Conservation (phyloP, 176 grass and related monocot genomes). For the Panicum miliaceum region DNA sequence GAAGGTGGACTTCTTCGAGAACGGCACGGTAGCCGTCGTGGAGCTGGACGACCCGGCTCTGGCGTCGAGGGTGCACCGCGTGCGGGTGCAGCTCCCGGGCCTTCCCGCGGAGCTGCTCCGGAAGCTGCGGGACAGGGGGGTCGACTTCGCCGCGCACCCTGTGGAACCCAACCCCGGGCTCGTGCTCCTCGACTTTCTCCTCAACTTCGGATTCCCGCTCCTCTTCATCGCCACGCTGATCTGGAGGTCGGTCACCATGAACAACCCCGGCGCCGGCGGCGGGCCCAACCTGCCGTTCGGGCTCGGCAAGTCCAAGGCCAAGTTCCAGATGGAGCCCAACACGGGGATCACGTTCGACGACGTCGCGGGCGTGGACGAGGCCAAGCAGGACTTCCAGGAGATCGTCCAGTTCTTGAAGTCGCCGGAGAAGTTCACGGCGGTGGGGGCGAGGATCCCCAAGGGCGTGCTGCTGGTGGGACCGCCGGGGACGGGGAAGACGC, state of each 20-base stretch:
- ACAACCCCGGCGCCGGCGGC: constrained; percentile 50
- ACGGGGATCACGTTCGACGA: constrained; percentile 87
- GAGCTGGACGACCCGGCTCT: constrained; percentile 64
- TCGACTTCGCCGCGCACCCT: constrained; percentile 66
- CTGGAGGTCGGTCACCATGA: constrained; percentile 40
- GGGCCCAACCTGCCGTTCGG: constrained; percentile 67
- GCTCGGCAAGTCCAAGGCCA: constrained; percentile 71
- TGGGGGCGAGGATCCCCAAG: constrained; percentile 71
- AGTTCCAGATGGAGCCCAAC: constrained; percentile 92
- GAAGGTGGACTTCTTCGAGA: constrained; percentile 77
- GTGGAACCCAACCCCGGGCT: constrained; percentile 52
- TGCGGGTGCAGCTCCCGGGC: constrained; percentile 73
- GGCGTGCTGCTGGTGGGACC: constrained; percentile 71
- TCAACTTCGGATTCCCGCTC: constrained; percentile 61
- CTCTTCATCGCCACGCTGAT: constrained; percentile 64
- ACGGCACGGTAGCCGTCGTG: constrained; percentile 62
- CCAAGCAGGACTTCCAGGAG: constrained; percentile 89
- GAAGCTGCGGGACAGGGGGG: constrained; percentile 69
- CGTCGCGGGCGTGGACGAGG: constrained; percentile 81
- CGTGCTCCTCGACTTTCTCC: constrained; percentile 57
- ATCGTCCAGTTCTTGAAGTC: constrained; percentile 78
- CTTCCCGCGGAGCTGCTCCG: constrained; percentile 60
- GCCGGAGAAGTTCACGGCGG: constrained; percentile 70
- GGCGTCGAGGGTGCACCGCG: constrained; percentile 50
- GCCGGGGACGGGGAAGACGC: constrained; percentile 74